Percentiles rank a stretch among this genome's conserved stretches.
Evolutionary conservation across 352 stramenopile genomes (phyloP).

Genomic region (Globisporangium orthogonon): DNA sequence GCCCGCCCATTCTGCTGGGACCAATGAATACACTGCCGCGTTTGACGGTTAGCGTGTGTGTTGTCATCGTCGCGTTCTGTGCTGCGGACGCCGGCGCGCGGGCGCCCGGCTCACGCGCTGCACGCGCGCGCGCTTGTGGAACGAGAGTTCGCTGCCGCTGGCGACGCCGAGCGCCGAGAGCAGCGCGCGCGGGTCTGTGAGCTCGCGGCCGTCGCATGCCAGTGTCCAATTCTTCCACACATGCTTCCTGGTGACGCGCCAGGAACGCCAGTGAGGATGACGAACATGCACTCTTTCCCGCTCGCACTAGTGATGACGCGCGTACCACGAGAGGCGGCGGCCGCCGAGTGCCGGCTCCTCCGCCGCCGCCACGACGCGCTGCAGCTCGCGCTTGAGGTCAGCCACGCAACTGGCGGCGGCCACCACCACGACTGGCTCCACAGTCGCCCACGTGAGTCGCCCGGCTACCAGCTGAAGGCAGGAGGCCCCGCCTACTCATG

Average conservation of each 20-base stretch:
- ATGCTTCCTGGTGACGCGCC: constrained; percentile 7
- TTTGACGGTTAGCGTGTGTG: background rate
- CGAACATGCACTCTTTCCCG: too few species aligned
- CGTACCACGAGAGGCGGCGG: constrained; percentile 13
- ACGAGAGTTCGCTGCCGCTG: constrained; percentile 12
- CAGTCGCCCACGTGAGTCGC: background rate
- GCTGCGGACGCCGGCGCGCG: background rate
- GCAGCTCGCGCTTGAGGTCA: constrained; percentile 7
- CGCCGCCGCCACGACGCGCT: constrained; percentile 2
- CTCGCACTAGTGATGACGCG: too few species aligned
- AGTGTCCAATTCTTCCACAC: constrained; percentile 20
- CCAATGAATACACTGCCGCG: background rate
- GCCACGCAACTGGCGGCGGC: constrained; percentile 4
- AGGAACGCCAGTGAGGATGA: background rate
- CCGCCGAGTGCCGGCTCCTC: constrained; percentile 1
- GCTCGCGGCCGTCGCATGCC: constrained; percentile 3
- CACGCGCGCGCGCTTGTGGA: constrained; percentile 1
- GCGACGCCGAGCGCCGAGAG: constrained; percentile 8
- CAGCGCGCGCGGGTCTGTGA: constrained; percentile 10
- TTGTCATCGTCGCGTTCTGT: background rate
- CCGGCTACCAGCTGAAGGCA: background rate
- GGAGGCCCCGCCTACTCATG: background rate
- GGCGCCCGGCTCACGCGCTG: background rate
- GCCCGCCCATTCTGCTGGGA: background rate
- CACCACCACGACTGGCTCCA: constrained; percentile 10